Evolutionary conservation across 2,329 filamentous ascomycete species (phyloP).

Genomic region (Microcyclospora tardicrescens): DNA sequence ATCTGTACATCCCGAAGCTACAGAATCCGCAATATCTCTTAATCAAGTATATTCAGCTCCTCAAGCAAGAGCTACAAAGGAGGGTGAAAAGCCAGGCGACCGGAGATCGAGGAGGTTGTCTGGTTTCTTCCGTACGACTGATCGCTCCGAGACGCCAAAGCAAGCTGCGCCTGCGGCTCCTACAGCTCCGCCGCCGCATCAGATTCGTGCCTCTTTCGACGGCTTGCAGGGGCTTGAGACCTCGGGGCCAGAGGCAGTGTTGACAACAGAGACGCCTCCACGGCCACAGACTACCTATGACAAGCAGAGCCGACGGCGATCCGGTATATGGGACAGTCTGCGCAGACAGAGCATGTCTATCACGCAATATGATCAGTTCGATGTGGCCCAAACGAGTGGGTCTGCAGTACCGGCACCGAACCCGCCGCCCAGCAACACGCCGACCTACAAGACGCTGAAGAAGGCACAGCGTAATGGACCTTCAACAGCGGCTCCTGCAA

Average conservation of each 20-base stretch:
- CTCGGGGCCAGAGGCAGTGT: too few relatives aligned
- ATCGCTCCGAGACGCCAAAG: not conserved
- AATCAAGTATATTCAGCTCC: not conserved
- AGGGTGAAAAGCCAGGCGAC: constrained; percentile 3
- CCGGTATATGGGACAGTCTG: not conserved
- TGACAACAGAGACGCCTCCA: too few relatives aligned
- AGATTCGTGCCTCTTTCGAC: too few relatives aligned
- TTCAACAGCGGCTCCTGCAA: constrained; percentile 12
- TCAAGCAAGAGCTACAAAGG: too few relatives aligned
- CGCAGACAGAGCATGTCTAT: not conserved
- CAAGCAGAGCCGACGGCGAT: too few relatives aligned
- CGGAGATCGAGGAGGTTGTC: constrained; percentile 6
- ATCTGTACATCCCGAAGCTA: too few relatives aligned
- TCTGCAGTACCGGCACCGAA: too few relatives aligned
- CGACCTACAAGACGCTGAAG: constrained; percentile 11
- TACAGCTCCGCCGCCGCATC: not conserved
- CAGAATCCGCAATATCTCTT: too few relatives aligned
- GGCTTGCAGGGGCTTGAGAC: too few relatives aligned
- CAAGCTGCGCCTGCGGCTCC: not conserved
- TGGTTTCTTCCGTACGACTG: constrained; percentile 12
- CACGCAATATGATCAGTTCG: not conserved
- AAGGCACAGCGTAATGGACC: constrained; percentile 16
- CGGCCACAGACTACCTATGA: too few relatives aligned
- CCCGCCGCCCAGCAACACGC: too few relatives aligned
- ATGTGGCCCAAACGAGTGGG: not conserved